Evolutionary conservation across 2,329 filamentous ascomycete genomes (phyloP), one percentile per base, ranked within the genome.

Genomic region (Neoascochyta sp.): DNA sequence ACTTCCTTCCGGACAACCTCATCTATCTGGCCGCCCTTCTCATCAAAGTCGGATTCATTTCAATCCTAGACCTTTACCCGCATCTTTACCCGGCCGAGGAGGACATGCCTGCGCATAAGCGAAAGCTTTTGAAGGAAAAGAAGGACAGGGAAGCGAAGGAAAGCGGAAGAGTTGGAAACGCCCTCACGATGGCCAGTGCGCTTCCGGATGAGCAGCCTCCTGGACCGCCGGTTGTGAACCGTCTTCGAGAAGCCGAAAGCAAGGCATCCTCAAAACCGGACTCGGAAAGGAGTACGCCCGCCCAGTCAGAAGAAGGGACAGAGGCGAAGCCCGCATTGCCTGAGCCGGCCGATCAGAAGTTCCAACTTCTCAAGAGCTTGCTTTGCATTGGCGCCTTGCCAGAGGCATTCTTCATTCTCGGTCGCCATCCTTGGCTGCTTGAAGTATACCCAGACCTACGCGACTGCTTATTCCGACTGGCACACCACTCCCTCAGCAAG

Each of bases 31-130:
- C 89, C 0, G 89, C 92, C 1, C 75, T 96, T 18, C 76, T 98
- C 16, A 89, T 98, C 65, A 98, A 98, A 65, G 86, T 95, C 45
- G 93, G 92, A 1, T 98, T 98, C 61, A 86, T 98, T 37, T 95
- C 92, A 2, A 69, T 98, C 5, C 76, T 80, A 29, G 92, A 98
- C 55, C 70, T 98, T 1, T 96, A 95, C 59, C 82, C 88, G 10
- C 92, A 98, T 59, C 74, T 98, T 1, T 93, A 88, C 69, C 87
- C 92, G 6, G 68, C 75, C 1, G 92, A 96, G 45, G 80, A 86
- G 17, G 73, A 79, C 4, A 96, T 98, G 90, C 76, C 83, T 21
- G 70, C 69, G 5, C 70, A 94, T 29, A 81, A 78, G 42, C 73
- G 78, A 22, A 78, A 80, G 45, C 80, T 85, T 39, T 68, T 81